These are phyloP conservation scores for Boletellus sp. DNA, from an alignment of 1,284 basidiomycete genomes.

Conservation along the genomic window DNA sequence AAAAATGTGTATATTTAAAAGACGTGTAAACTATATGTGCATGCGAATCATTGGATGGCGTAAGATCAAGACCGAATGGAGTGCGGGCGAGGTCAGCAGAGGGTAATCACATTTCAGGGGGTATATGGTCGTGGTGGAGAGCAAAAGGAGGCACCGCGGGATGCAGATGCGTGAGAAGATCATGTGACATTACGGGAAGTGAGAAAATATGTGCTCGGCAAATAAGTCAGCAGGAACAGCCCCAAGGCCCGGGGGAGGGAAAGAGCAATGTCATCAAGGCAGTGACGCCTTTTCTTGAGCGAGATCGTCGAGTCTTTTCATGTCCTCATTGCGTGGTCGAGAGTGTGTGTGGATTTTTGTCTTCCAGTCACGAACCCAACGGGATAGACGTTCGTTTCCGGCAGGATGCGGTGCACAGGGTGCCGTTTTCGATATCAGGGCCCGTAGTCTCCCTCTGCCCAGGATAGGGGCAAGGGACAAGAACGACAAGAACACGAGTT, in stretches of 20 bases:
- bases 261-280: constrained; percentile 26
- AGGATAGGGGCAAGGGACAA: constrained; percentile 77
- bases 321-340: constrained; percentile 40
- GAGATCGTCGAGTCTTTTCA: constrained; percentile 41
- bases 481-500: constrained; percentile 69
- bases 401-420: constrained; percentile 18
- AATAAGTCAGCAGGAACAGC: constrained; percentile 23
- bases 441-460: constrained; percentile 57
- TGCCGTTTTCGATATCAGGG: constrained; percentile 47
- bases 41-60: constrained; percentile 28
- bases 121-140: constrained; percentile 25
- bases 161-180: constrained; percentile 19
- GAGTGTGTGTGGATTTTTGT: constrained; percentile 47
- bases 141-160: constrained; percentile 10
- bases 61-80: constrained; percentile 16
- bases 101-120: constrained; percentile 35
- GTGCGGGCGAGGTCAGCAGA: constrained; percentile 11
- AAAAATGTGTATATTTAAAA: constrained; percentile 4
- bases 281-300: constrained; percentile 44
- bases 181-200: constrained; percentile 25
- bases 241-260: constrained; percentile 10
- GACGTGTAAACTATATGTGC: constrained; percentile 24
- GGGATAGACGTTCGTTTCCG: constrained; percentile 40
- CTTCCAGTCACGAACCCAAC: constrained; percentile 60
- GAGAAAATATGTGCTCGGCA: constrained; percentile 14